These are phyloP conservation scores for Adansonia gregorii DNA, from an alignment of 441 rosid species.

Conservation along the genomic window DNA sequence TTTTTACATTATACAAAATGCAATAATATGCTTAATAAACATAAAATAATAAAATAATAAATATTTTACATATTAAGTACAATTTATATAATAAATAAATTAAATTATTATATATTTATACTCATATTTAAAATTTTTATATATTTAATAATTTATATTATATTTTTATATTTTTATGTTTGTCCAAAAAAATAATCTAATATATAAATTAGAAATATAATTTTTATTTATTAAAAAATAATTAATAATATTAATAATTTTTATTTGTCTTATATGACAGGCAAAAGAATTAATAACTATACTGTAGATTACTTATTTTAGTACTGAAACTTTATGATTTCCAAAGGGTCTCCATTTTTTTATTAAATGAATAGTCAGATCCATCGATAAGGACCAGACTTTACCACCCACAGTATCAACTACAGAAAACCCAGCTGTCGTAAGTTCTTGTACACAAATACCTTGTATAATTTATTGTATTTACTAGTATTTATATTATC, in stretches of 20 bases:
- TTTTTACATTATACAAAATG: too few relatives aligned
- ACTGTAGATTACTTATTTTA: conserved; percentile 24
- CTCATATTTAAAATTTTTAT: too few relatives aligned
- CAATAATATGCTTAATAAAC: too few relatives aligned
- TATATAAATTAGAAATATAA: too few relatives aligned
- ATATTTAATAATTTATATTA: too few relatives aligned
- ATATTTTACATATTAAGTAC: too few relatives aligned
- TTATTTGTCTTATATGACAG: background rate
- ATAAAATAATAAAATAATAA: too few relatives aligned
- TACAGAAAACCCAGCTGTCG: conserved; percentile 25
- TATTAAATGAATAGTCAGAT: conserved; percentile 34
- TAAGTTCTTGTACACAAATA: conserved; percentile 15
- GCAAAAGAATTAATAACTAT: background rate
- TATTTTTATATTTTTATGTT: too few relatives aligned
- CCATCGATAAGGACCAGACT: conserved; percentile 24
- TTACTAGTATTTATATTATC: background rate
- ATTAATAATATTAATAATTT: background rate
- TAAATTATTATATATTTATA: too few relatives aligned
- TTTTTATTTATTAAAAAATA: too few relatives aligned
- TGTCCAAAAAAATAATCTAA: too few relatives aligned
- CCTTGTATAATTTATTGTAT: background rate
- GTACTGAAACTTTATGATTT: conserved; percentile 35
- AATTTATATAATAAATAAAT: too few relatives aligned
- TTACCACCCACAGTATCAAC: conserved; percentile 31
- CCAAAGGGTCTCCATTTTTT: conserved; percentile 34